Percentiles rank a stretch among this genome's conserved stretches.
phyloP scores from a whole-genome alignment of 345 rosid genomes.

The Pugionium dolabratum region DNA sequence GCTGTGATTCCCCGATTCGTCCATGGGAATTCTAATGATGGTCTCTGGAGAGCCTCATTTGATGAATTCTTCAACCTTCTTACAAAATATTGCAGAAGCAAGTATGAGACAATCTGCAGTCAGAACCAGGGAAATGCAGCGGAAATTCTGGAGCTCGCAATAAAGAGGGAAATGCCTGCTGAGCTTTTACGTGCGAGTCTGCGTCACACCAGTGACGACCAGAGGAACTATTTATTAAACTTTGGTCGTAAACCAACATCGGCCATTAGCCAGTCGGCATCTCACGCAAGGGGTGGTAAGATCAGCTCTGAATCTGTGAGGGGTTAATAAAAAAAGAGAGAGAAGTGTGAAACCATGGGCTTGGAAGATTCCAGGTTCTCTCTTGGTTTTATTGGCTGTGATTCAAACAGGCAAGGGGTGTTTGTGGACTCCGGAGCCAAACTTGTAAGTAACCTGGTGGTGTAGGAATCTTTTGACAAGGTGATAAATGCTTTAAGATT shows the following conservation, averaged over 20 bases:
- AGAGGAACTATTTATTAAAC: slow-evolving; percentile 71
- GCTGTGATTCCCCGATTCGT: slow-evolving; percentile 49
- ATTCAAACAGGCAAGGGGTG: slow-evolving; percentile 24
- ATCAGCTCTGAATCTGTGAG: slow-evolving; percentile 75
- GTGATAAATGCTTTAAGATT: slow-evolving; percentile 35
- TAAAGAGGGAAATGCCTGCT: slow-evolving; percentile 90
- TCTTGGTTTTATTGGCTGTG: background rate
- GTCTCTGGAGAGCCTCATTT: slow-evolving; percentile 95
- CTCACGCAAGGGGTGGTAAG: slow-evolving; percentile 52
- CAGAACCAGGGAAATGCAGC: slow-evolving; percentile 50
- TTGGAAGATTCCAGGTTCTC: slow-evolving; percentile 11
- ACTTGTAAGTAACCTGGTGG: slow-evolving; percentile 42
- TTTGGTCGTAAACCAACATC: slow-evolving; percentile 66
- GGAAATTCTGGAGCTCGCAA: slow-evolving; percentile 64
- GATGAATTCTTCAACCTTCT: slow-evolving; percentile 90
- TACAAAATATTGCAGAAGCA: slow-evolving; percentile 87
- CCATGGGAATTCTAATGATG: slow-evolving; percentile 56
- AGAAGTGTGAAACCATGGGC: slow-evolving; percentile 8
- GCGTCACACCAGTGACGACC: slow-evolving; percentile 78
- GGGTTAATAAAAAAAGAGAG: slow-evolving; percentile 47
- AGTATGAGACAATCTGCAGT: slow-evolving; percentile 72
- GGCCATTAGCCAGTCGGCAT: slow-evolving; percentile 46
- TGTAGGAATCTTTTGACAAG: slow-evolving; percentile 38
- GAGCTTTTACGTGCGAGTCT: slow-evolving; percentile 95
- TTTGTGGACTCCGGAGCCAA: slow-evolving; percentile 37